Conservation (phyloP, 257 asterid species). For the Fraxinus pennsylvanica region DNA sequence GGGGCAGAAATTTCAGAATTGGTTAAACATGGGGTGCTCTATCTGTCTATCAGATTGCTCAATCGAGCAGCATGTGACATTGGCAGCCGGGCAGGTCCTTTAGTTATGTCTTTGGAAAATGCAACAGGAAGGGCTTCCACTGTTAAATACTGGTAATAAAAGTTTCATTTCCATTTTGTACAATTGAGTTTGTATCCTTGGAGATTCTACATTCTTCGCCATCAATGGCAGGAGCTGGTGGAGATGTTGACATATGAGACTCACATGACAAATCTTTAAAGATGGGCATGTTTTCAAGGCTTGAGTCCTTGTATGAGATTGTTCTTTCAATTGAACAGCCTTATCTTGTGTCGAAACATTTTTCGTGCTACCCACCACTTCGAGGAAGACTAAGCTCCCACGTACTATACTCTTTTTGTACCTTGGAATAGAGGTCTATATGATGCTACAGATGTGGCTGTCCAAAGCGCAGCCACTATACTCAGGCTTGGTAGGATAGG, state of each 20-base stretch:
- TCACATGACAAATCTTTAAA: not conserved
- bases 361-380: not conserved
- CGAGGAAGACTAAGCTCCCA: not conserved
- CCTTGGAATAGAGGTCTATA: not conserved
- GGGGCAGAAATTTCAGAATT: not conserved
- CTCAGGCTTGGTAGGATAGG: not conserved
- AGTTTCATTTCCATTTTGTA: not conserved
- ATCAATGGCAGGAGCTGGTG: not conserved
- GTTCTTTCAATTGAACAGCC: not conserved
- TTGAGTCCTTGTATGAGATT: not conserved
- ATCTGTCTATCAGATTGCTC: not conserved
- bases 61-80: not conserved
- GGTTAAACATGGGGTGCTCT: not conserved
- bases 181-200: not conserved
- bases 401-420: not conserved
- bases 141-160: not conserved
- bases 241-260: not conserved
- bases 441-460: not conserved
- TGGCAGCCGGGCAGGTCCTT: not conserved
- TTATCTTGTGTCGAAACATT: not conserved
- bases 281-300: not conserved
- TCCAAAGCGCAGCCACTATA: not conserved
- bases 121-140: not conserved
- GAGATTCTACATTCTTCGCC: not conserved
- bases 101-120: not conserved